Base-by-base conservation (phyloP, 768 basidiomycete genomes). In the Hydnum rufescens region DNA sequence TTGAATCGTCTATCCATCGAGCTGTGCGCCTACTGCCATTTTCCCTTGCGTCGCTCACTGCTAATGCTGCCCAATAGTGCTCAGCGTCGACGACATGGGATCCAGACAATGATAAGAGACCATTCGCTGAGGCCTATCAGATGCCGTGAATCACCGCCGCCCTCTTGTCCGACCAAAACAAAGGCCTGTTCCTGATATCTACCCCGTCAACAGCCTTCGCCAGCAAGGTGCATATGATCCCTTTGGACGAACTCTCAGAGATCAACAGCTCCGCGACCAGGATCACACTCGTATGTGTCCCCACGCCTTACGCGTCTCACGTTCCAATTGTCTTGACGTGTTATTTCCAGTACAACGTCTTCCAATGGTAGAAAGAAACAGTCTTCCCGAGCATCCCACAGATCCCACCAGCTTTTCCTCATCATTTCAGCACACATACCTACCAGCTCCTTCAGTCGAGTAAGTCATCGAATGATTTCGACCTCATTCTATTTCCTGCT, bases 91-190 rank as follows among this genome's bases (percentile, higher is more conserved):
- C 71, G 74, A 65, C 76, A 85, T 61, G 86, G 85, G 44, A 88
- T 88, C 86, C 85, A 18, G 85, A 88, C 68, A 71, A 70, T 53
- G 85, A 88, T 68, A 71, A 76, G 57, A 72, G 85, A 30, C 82
- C 85, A 8, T 88, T 88, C 71, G 82, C 81, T 63, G 81, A 87
- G 57, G 86, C 85, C n/a, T 84, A 82, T 64, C 36, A 39, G 36
- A 22, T 13, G 36, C 13, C 36, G 36, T 13, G 22, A 39, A 39
- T 22, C 36, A 39, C 36, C 22, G 13, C 13, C 44, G 44, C 8
- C 34, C 8, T 39, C 34, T 8, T 39, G 8, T 19, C 19, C 8
- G 19, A 39, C 34, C 34, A 19, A 8, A 8, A 8, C 19, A 8
- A 39, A 8, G 34, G 34, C 34, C 34, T 39, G 34, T 8, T 39